Conservation (phyloP, 1,284 basidiomycete genomes). For the Malassezia pachydermatis region DNA sequence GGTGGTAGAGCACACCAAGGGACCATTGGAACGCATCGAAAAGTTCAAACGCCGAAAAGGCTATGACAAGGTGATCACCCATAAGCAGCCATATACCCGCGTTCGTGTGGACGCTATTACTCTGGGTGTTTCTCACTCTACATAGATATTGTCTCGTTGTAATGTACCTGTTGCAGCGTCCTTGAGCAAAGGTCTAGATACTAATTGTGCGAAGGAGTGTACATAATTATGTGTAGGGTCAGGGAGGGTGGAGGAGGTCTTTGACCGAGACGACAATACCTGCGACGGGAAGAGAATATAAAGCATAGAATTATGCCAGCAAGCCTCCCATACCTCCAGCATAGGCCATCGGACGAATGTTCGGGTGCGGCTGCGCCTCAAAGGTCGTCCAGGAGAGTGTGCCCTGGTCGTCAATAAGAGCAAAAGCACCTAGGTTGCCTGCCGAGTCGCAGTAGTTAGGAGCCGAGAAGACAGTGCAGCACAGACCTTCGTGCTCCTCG, state of each 20-base stretch:
- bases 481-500: conserved; percentile 76
- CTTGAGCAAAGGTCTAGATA: too few species aligned
- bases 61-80: conserved; percentile 69
- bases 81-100: conserved; percentile 88
- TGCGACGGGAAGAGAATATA: too few species aligned
- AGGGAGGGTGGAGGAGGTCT: too few species aligned
- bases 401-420: conserved; percentile 63
- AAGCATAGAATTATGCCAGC: conserved; percentile 18
- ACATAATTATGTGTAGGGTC: too few species aligned
- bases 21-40: conserved; percentile 74
- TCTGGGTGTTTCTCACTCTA: conserved; percentile 25
- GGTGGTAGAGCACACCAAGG: conserved; percentile 91
- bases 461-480: conserved; percentile 62
- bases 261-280: too few species aligned
- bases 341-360: conserved; percentile 87
- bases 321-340: conserved; percentile 34
- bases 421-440: conserved; percentile 52
- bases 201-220: too few species aligned
- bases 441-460: conserved; percentile 45
- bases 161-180: too few species aligned
- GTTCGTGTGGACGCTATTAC: conserved; percentile 44
- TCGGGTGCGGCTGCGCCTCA: conserved; percentile 74
- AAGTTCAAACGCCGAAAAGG: conserved; percentile 98
- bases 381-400: conserved; percentile 66
- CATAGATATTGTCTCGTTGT: too few species aligned